Conservation (phyloP, 805 yeast species). For the Suhomyces pyralidae region DNA sequence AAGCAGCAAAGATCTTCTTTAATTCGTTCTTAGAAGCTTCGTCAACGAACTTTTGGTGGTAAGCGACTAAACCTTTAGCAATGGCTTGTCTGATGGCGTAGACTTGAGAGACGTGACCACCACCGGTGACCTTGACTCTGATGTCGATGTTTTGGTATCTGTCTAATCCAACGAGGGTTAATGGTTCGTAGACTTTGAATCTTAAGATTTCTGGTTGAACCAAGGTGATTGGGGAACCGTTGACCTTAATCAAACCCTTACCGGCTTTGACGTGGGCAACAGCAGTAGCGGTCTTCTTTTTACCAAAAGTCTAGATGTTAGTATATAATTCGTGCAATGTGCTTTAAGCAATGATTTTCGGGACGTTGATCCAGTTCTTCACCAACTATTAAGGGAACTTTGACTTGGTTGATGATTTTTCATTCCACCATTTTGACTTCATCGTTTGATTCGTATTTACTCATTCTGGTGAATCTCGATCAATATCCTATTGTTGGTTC, state of each 20-base stretch:
- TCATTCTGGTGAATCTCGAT: neutral
- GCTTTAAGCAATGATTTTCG: neutral
- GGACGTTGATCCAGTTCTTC: neutral
- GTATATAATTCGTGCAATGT: conserved; percentile 8
- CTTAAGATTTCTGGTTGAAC: conserved; percentile 99
- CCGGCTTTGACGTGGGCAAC: conserved; percentile 99
- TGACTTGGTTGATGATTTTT: neutral
- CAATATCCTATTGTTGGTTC: neutral
- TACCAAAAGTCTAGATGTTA: conserved; percentile 88
- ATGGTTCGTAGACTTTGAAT: conserved; percentile 99
- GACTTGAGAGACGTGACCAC: conserved; percentile 99
- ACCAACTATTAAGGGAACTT: neutral
- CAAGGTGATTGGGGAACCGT: conserved; percentile 98
- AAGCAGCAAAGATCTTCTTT: conserved; percentile 94
- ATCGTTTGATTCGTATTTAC: neutral
- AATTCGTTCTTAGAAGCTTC: conserved; percentile 99
- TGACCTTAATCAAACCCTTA: conserved; percentile 98
- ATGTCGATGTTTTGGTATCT: conserved; percentile 97
- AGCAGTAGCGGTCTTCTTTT: conserved; percentile 99
- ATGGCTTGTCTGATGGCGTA: conserved; percentile 99
- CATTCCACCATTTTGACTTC: neutral
- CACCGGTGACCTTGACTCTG: conserved; percentile 99
- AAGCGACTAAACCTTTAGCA: conserved; percentile 99
- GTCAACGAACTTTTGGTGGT: conserved; percentile 98
- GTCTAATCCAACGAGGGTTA: conserved; percentile 96